A percentile compares a stretch with the other conserved stretches of the same genome.
Evolutionary conservation across 768 basidiomycete species (phyloP).

Genomic region (Russula virescens): DNA sequence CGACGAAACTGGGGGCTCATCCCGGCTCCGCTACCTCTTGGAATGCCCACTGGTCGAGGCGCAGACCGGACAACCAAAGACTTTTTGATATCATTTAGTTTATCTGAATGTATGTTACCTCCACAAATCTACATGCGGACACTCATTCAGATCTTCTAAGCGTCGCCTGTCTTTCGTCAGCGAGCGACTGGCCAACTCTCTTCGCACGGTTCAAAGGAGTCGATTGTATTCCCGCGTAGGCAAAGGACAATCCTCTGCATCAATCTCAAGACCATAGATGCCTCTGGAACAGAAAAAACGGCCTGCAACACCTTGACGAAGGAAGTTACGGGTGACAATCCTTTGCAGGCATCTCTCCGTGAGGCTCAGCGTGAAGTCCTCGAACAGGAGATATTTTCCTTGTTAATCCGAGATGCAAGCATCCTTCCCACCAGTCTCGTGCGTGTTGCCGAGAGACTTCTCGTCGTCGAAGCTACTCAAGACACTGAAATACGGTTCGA

Average conservation of each 20-base stretch:
- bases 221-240: conserved; percentile 41
- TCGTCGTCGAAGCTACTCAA: conserved; percentile 72
- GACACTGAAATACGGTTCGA: conserved; percentile 66
- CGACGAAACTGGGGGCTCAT: conserved; percentile 75
- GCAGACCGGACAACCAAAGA: conserved; percentile 78
- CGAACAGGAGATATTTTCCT: conserved; percentile 74
- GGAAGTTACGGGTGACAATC: background rate
- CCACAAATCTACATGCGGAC: background rate
- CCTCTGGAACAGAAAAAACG: conserved; percentile 29
- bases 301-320: conserved; percentile 2
- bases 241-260: conserved; percentile 58
- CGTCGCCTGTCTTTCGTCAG: conserved; percentile 56
- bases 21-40: conserved; percentile 70
- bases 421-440: conserved; percentile 69
- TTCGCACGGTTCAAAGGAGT: conserved; percentile 34
- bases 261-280: conserved; percentile 39
- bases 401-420: conserved; percentile 72
- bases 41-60: conserved; percentile 66
- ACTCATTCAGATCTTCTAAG: conserved; percentile 35
- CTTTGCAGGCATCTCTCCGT: conserved; percentile 46
- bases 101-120: conserved; percentile 69
- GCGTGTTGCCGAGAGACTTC: conserved; percentile 70
- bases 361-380: conserved; percentile 65
- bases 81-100: conserved; percentile 71
- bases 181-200: conserved; percentile 67